phyloP scores from a whole-genome alignment of 768 basidiomycete genomes.

The Pisolithus sp. region DNA sequence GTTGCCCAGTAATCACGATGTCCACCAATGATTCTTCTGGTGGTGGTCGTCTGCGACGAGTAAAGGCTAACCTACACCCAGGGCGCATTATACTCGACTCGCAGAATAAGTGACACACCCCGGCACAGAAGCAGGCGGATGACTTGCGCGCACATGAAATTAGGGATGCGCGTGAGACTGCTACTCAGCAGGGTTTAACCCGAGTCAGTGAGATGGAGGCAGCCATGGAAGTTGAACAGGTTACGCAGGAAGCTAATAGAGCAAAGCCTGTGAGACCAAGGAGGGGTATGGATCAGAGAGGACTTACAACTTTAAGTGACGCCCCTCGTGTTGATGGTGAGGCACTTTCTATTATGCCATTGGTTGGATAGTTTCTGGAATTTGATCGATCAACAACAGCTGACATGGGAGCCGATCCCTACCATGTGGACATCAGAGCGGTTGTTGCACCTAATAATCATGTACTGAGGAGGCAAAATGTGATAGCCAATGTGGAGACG shows the following conservation, averaged over 20 bases:
- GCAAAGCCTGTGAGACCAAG: neutral
- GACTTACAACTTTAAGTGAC: neutral
- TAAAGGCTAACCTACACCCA: no score
- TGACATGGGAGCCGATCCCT: neutral
- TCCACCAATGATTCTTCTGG: no score
- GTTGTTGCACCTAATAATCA: no score
- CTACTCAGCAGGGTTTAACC: neutral
- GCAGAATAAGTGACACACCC: neutral
- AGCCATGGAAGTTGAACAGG: neutral
- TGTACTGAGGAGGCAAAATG: no score
- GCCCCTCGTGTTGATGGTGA: neutral
- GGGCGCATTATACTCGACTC: no score
- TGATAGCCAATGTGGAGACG: no score
- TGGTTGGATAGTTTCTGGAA: neutral
- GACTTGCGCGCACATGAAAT: neutral
- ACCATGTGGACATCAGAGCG: no score
- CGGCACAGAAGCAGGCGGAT: neutral
- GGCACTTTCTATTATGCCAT: neutral
- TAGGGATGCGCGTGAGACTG: neutral
- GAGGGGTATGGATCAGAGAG: neutral
- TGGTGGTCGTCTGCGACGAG: no score
- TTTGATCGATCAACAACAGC: neutral
- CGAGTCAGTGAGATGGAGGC: neutral
- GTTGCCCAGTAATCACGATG: no score
- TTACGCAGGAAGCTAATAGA: neutral